Base-by-base conservation (phyloP, 495 filamentous ascomycete genomes). In the Penicillium taxi region DNA sequence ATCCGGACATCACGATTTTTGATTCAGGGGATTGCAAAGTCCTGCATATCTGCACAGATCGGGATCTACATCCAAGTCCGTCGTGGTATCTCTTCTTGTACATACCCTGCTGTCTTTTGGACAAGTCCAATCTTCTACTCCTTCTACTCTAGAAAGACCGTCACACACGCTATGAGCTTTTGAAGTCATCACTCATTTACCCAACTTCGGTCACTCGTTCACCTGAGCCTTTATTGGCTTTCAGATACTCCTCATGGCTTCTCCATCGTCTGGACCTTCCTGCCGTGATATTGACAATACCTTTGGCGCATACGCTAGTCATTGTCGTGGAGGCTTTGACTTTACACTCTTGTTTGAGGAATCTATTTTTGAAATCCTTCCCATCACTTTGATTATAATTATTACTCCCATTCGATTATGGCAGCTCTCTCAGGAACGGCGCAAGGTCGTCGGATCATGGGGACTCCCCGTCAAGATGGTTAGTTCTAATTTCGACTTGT, bases 271-370 rank as follows among this genome's bases (percentile, higher is more conserved):
- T 36, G 25, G 38, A 39, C 43, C 42, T 21, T 50, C 37, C 33
- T 67, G 63, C 51, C 53, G 41, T 23, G 48, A 52, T 39, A 39
- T 63, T 29, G 68, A 72, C 45, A 59, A 69, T 37, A 48, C 64
- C 5, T 54, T 76, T 16, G 61, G 59, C 32, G 59, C 64, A 26
- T 61, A 55, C 41, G 66, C 61, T 6, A 47, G 50, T 13, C 41
- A 45, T 17, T 78, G 69, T 53, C 59, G 67, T 48, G 63, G 63
- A 36, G 59, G 57, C 32, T 73, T 82, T 49, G 77, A 83, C 35
- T 82, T 81, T 46, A 77, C 75, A 17, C 56, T 77, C 17, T 49
- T 72, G 19, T 80, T 80, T 39, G 73, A 82, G 48, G 67, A 78
- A 39, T 56, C 61, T 2, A 66, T 81, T 30, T 58, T 78, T 12